Conservation (phyloP, 441 rosid genomes). For the Croton setiger region DNA sequence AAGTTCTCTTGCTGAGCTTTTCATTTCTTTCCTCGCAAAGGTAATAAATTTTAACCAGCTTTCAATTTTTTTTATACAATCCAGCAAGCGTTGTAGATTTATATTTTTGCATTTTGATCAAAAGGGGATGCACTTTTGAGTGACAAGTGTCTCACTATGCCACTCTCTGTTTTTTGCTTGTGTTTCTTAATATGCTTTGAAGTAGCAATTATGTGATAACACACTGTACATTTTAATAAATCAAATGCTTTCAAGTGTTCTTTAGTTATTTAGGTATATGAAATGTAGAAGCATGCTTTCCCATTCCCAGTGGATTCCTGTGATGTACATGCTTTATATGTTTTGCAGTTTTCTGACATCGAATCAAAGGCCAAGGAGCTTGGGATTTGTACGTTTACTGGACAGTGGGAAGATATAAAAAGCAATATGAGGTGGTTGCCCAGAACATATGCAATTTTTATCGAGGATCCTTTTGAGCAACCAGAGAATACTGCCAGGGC, state of each 20-base stretch:
- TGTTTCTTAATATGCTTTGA: not conserved
- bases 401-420: constrained; percentile 58
- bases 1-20: constrained; percentile 73
- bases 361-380: constrained; percentile 41
- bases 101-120: not conserved
- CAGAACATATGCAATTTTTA: constrained; percentile 58
- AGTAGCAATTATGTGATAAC: not conserved
- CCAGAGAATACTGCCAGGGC: constrained; percentile 75
- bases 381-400: constrained; percentile 76
- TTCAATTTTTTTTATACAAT: not conserved
- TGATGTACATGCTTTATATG: not conserved
- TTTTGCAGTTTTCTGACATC: constrained; percentile 59
- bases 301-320: not conserved
- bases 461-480: constrained; percentile 95
- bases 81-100: not conserved
- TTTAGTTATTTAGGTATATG: not conserved
- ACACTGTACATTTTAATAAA: not conserved
- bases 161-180: not conserved
- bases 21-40: constrained; percentile 77
- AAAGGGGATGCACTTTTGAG: not conserved
- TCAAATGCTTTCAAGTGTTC: not conserved
- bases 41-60: constrained; percentile 29
- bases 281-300: not conserved
- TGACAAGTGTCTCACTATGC: not conserved
- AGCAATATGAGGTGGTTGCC: constrained; percentile 82